Conservation (phyloP, 2,329 filamentous ascomycete genomes). For the Trichoderma asperellum region DNA sequence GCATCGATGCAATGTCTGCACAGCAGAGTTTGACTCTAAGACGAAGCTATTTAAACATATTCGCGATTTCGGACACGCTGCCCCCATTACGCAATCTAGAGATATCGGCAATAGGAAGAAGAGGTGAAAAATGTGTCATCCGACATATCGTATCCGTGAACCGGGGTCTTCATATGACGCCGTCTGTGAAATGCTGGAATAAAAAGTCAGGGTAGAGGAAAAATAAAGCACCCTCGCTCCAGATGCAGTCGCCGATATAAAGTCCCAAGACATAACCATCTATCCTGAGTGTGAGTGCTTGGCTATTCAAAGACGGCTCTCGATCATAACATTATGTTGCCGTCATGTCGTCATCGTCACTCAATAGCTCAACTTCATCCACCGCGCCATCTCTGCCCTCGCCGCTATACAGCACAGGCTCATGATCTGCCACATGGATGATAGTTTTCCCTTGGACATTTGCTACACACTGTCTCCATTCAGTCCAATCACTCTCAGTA, state of each 20-base stretch:
- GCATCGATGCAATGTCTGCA: constrained; percentile 52
- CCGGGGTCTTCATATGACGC: not conserved
- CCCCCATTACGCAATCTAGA: constrained; percentile 43
- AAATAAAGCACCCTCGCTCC: not conserved
- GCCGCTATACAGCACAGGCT: constrained; percentile 59
- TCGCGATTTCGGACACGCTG: constrained; percentile 66
- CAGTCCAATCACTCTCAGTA: constrained; percentile 79
- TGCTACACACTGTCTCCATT: constrained; percentile 77
- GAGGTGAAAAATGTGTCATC: constrained; percentile 21
- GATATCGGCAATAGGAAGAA: constrained; percentile 42
- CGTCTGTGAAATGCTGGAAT: not conserved
- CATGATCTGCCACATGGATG: constrained; percentile 77
- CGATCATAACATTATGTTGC: constrained; percentile 31
- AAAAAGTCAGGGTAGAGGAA: not conserved
- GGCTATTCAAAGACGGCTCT: not conserved
- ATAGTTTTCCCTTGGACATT: constrained; percentile 81
- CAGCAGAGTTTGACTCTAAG: constrained; percentile 59
- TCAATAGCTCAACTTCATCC: constrained; percentile 87
- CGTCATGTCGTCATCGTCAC: constrained; percentile 58
- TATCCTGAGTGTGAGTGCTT: not conserved
- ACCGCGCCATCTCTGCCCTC: constrained; percentile 72
- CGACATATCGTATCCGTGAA: not conserved
- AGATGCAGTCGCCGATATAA: not conserved
- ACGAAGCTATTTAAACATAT: constrained; percentile 76
- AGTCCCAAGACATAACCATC: not conserved